Conservation (phyloP, 2,329 filamentous ascomycete species). For the Exserohilum rostratum region DNA sequence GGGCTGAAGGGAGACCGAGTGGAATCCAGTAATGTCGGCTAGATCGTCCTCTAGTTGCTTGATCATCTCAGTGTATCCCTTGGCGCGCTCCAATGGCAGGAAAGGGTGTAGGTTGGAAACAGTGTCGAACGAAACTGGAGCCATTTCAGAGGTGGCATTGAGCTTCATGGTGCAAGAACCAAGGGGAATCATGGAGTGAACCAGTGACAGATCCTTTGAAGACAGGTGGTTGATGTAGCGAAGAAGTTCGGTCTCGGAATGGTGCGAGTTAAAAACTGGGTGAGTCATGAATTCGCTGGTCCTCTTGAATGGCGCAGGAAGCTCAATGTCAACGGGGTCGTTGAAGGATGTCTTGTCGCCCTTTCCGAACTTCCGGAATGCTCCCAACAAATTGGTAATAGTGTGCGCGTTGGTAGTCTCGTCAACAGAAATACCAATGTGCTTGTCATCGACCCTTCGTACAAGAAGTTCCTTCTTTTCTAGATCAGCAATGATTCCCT, state of each 20-base stretch:
- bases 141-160: slow-evolving; percentile 92
- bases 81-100: slow-evolving; percentile 65
- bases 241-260: slow-evolving; percentile 92
- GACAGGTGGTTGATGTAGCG: slow-evolving; percentile 93
- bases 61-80: slow-evolving; percentile 74
- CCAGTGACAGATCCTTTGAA: slow-evolving; percentile 90
- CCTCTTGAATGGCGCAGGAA: slow-evolving; percentile 66
- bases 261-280: slow-evolving; percentile 91
- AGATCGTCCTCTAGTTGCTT: slow-evolving; percentile 76
- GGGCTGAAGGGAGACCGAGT: slow-evolving; percentile 86
- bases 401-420: slow-evolving; percentile 69
- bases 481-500: slow-evolving; percentile 60
- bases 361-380: slow-evolving; percentile 58
- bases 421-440: slow-evolving; percentile 77
- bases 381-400: slow-evolving; percentile 62
- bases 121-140: slow-evolving; percentile 76
- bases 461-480: slow-evolving; percentile 63
- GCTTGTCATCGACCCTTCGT: slow-evolving; percentile 64
- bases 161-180: slow-evolving; percentile 99
- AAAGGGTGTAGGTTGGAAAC: slow-evolving; percentile 85
- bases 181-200: slow-evolving; percentile 96
- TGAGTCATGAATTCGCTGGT: slow-evolving; percentile 81
- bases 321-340: slow-evolving; percentile 39
- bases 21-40: slow-evolving; percentile 84
- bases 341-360: slow-evolving; percentile 18